A percentile compares a stretch with the other conserved stretches of the same genome.
phyloP scores from a whole-genome alignment of 768 basidiomycete genomes.

The Lepiota subincarnata region DNA sequence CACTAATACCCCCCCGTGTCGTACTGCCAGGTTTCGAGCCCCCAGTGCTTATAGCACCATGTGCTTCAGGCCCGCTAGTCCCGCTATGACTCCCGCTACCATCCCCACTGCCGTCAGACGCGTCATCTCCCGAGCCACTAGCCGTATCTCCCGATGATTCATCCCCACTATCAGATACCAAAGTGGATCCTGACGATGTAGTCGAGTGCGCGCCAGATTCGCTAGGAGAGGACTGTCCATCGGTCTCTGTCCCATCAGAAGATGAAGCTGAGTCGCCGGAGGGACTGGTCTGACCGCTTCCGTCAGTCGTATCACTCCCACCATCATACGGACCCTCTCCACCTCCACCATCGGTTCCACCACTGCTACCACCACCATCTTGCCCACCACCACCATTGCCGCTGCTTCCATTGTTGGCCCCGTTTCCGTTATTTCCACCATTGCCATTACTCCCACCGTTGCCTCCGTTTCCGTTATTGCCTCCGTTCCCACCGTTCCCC shows the following conservation, averaged over 20 bases:
- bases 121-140: not conserved
- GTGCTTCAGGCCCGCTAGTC: too few relatives aligned
- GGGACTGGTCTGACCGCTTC: not conserved
- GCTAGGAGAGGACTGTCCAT: conserved; percentile 1
- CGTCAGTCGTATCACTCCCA: not conserved
- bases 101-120: not conserved
- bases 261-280: not conserved
- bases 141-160: conserved; percentile 6
- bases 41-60: too few relatives aligned
- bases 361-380: conserved; percentile 11
- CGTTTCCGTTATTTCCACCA: conserved; percentile 11
- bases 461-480: conserved; percentile 11
- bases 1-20: conserved; percentile 6
- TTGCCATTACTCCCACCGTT: conserved; percentile 11
- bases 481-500: conserved; percentile 12
- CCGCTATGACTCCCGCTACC: conserved; percentile 6
- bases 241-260: not conserved
- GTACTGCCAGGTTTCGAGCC: not conserved
- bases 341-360: conserved; percentile 12
- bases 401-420: conserved; percentile 9
- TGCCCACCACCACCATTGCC: conserved; percentile 11
- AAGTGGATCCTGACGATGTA: too few relatives aligned
- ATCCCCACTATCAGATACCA: not conserved
- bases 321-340: conserved; percentile 16
- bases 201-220: too few relatives aligned